Conservation (phyloP, 371 early-diverging fungal species). For the Umbelopsis sp. region DNA sequence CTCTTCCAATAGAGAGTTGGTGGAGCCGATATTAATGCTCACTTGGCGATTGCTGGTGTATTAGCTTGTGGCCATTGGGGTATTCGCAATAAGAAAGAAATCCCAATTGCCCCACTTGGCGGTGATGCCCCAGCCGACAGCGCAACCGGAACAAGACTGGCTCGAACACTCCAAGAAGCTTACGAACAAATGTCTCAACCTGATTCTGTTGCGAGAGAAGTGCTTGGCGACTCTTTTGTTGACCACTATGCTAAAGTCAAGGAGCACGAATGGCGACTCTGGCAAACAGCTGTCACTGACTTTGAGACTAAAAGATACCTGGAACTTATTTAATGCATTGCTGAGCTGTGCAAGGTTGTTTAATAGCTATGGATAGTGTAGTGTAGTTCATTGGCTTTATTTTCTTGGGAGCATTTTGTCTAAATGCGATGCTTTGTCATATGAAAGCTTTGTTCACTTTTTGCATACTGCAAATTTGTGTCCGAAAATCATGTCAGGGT, state of each 20-base stretch:
- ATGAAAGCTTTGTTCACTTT: too few species aligned
- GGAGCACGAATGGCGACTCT: slow-evolving; percentile 73
- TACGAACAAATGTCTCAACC: slow-evolving; percentile 62
- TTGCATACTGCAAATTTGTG: too few species aligned
- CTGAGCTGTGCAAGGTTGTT: not conserved
- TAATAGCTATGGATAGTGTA: too few species aligned
- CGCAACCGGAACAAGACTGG: slow-evolving; percentile 49
- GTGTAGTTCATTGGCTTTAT: too few species aligned
- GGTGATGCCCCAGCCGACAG: slow-evolving; percentile 7
- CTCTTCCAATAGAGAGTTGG: slow-evolving; percentile 62
- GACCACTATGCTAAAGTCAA: slow-evolving; percentile 77
- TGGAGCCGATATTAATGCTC: slow-evolving; percentile 85
- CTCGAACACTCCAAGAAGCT: slow-evolving; percentile 73
- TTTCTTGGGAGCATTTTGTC: too few species aligned
- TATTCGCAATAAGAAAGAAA: slow-evolving; percentile 61
- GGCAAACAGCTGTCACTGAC: slow-evolving; percentile 77
- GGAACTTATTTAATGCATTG: slow-evolving; percentile 55
- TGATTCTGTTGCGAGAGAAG: slow-evolving; percentile 73
- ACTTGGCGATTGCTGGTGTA: slow-evolving; percentile 78
- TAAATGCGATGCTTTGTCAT: too few species aligned
- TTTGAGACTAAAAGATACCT: slow-evolving; percentile 80
- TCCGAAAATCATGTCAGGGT: too few species aligned
- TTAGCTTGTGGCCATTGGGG: slow-evolving; percentile 82
- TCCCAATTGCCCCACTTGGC: slow-evolving; percentile 49
- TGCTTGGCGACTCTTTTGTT: slow-evolving; percentile 81